Evolutionary conservation across 2,329 filamentous ascomycete genomes (phyloP).

Genomic region (Berkeleyomyces basicola): DNA sequence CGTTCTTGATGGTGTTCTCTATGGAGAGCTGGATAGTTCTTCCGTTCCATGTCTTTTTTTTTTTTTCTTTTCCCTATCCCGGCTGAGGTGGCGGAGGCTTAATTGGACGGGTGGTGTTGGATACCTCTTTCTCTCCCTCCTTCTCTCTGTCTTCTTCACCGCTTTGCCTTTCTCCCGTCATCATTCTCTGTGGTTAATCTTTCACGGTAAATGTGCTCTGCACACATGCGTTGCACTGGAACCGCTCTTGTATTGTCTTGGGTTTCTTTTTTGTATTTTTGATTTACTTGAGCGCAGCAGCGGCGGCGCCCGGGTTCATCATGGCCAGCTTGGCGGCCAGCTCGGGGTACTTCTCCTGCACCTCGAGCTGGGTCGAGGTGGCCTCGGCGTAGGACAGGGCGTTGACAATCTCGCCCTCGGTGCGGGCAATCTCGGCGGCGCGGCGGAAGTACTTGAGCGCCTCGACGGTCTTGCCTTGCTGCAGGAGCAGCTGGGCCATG

Average conservation of each 20-base stretch:
- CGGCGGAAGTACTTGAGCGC: constrained; percentile 95
- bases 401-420: constrained; percentile 90
- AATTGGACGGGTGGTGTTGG: background rate
- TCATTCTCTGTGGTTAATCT: too few species aligned
- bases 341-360: constrained; percentile 73
- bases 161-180: too few species aligned
- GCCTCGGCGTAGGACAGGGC: constrained; percentile 94
- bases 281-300: background rate
- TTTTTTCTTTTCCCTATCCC: background rate
- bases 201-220: too few species aligned
- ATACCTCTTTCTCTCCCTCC: background rate
- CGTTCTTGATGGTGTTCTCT: background rate
- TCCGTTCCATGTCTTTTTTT: background rate
- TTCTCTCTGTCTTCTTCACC: background rate
- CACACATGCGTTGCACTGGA: background rate
- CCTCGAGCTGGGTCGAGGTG: constrained; percentile 86
- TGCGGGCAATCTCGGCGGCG: constrained; percentile 83
- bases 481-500: constrained; percentile 91
- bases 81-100: background rate
- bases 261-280: background rate
- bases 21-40: background rate
- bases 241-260: background rate
- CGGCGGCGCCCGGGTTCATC: constrained; percentile 13
- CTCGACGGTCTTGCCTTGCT: constrained; percentile 93
- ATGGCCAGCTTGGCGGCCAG: constrained; percentile 48